Evolutionary conservation across 179 eudicot species (phyloP).

Genomic region (Patellifolia procumbens): DNA sequence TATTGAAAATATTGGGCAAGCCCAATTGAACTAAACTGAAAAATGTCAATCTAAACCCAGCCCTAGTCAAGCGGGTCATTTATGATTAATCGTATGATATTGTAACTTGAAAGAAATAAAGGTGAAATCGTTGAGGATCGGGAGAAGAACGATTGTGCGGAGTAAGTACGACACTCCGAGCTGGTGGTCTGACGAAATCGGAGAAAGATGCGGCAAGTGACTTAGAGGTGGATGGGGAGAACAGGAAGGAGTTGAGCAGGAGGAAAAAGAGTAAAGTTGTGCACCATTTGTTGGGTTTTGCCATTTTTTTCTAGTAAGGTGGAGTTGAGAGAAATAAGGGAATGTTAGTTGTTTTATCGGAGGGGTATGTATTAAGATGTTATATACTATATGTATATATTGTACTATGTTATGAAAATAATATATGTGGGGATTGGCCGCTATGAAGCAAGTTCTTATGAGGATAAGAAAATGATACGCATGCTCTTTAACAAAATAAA

Average conservation of each 20-base stretch:
- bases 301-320: conserved; percentile 24
- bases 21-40: too few species aligned
- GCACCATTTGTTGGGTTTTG: conserved; percentile 22
- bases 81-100: neutral
- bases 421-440: conserved; percentile 13
- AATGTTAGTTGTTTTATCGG: neutral
- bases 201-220: conserved; percentile 13
- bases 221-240: neutral
- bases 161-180: conserved; percentile 27
- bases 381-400: neutral
- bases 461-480: conserved; percentile 15
- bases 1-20: too few species aligned
- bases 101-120: neutral
- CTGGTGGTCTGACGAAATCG: conserved; percentile 22
- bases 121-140: conserved; percentile 35
- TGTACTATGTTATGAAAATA: too few species aligned
- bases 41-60: too few species aligned
- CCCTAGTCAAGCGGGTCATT: too few species aligned
- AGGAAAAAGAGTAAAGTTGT: conserved; percentile 17
- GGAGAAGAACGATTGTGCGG: conserved; percentile 27
- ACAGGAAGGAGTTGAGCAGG: conserved; percentile 5
- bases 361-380: neutral
- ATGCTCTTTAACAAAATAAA: neutral
- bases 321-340: neutral
- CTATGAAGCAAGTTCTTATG: conserved; percentile 31